A percentile compares a stretch with the other conserved stretches of the same genome.
Conservation (phyloP, 495 filamentous ascomycete genomes). For the Annulohypoxylon moriforme region DNA sequence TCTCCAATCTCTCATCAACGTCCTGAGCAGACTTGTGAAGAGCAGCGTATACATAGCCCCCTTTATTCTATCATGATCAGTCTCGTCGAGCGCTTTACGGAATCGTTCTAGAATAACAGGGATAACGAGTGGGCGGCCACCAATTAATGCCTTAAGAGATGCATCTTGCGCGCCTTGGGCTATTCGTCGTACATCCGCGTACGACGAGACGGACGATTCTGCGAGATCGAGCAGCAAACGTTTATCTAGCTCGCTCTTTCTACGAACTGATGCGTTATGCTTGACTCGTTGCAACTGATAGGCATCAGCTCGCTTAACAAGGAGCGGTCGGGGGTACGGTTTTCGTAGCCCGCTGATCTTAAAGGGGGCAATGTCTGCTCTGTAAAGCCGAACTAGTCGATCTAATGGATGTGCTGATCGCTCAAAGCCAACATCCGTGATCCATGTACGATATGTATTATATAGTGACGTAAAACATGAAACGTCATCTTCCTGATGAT, state of each 20-base stretch:
- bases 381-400: slow-evolving; percentile 81
- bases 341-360: slow-evolving; percentile 94
- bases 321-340: slow-evolving; percentile 87
- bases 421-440: slow-evolving; percentile 96
- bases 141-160: slow-evolving; percentile 90
- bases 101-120: slow-evolving; percentile 83
- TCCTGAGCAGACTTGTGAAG: slow-evolving; percentile 89
- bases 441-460: slow-evolving; percentile 93
- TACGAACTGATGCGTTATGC: slow-evolving; percentile 89
- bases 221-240: slow-evolving; percentile 86
- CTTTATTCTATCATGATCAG: slow-evolving; percentile 90
- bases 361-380: slow-evolving; percentile 87
- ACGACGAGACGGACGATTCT: slow-evolving; percentile 89
- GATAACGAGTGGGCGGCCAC: slow-evolving; percentile 86
- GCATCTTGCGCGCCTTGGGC: slow-evolving; percentile 93
- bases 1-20: slow-evolving; percentile 88
- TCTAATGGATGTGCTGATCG: slow-evolving; percentile 94
- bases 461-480: slow-evolving; percentile 93
- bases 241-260: slow-evolving; percentile 85
- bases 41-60: slow-evolving; percentile 90
- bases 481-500: slow-evolving; percentile 94
- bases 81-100: slow-evolving; percentile 81
- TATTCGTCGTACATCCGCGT: slow-evolving; percentile 93
- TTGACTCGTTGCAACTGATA: slow-evolving; percentile 94
- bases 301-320: slow-evolving; percentile 89